A percentile compares a stretch with the other conserved stretches of the same genome.
These are phyloP conservation scores for Bathelium albidoporum DNA, from an alignment of 495 filamentous ascomycete genomes.

Conservation along the genomic window DNA sequence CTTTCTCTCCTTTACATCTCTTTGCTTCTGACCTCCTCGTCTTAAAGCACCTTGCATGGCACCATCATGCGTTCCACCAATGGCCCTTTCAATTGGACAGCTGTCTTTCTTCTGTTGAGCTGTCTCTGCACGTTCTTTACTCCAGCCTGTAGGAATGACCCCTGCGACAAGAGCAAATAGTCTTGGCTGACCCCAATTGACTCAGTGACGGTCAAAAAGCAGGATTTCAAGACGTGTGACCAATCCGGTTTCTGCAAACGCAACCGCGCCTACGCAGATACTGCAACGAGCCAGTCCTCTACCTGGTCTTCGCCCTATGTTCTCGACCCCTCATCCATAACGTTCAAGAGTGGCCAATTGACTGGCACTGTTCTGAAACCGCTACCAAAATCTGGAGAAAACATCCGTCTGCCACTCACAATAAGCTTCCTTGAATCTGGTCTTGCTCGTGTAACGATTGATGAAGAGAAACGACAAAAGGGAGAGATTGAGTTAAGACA, in stretches of 20 bases:
- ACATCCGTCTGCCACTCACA: conserved; percentile 68
- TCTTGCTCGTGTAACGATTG: conserved; percentile 71
- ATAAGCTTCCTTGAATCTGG: conserved; percentile 85
- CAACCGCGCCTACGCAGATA: conserved; percentile 81
- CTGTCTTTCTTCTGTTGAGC: conserved; percentile 12
- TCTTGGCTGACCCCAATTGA: conserved; percentile 1
- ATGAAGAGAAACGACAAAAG: conserved; percentile 81
- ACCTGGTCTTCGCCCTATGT: conserved; percentile 75
- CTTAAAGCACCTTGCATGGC: neutral
- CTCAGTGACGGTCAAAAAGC: conserved; percentile 76
- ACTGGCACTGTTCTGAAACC: conserved; percentile 71
- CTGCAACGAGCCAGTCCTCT: conserved; percentile 48
- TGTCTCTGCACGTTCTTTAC: conserved; percentile 7
- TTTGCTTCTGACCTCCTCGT: neutral
- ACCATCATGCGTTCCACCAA: neutral
- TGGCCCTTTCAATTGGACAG: conserved; percentile 16
- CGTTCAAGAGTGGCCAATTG: conserved; percentile 69
- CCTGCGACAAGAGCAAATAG: neutral
- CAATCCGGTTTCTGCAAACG: conserved; percentile 96
- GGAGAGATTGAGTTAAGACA: conserved; percentile 82
- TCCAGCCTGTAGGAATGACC: conserved; percentile 24
- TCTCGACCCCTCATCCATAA: conserved; percentile 58
- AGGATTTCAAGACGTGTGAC: conserved; percentile 89
- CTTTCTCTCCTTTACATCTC: neutral
- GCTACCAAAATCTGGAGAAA: conserved; percentile 48